Evolutionary conservation across 2,329 filamentous ascomycete genomes (phyloP), one percentile per base, ranked within the genome.

Genomic region (Monilinia aucupariae): DNA sequence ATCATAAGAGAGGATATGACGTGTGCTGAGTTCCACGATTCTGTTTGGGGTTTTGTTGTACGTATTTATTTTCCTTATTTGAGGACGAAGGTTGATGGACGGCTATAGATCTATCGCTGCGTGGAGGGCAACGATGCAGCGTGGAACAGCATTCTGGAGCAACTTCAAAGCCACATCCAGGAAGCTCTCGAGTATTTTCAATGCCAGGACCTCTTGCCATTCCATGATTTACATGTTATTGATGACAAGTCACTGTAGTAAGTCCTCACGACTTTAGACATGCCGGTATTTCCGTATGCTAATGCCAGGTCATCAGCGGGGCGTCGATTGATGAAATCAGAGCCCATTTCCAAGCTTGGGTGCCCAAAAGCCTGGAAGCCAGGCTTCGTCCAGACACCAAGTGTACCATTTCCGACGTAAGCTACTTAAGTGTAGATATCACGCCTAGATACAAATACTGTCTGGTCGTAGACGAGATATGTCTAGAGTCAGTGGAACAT

Each of bases 21-120:
- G 20, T 55, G 53, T 55, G 53, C 27, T 55, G 53, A 50, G 81
- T 74, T 32, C 77, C 78, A 3, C 73, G 73, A 66, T 74, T 75
- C 77, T 65, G 37, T 39, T 55, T 55, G 37, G 53, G 53, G 37
- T 32, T 55, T 55, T 55, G 27, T 55, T 41, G 53, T 55, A 55
- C 20, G 34, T 55, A 41, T 55, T 55, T 55, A 55, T 55, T 55
- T 55, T 55, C 53, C n/a, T 55, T 22, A 43, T 55, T 55, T 43
- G 37, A 55, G 43, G 53, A 20, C 34, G 22, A 55, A 55, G 41
- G n/a, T 43, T 55, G 53, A 55, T 55, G 43, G 37, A 10, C 32
- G 53, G 7, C 20, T 55, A 39, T 55, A 55, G 53, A 55, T 55
- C 53, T 45, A 56, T 56, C 53, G 53, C 53, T 56, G 53, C 37